A percentile compares a stretch with the other conserved stretches of the same genome.
phyloP scores from a whole-genome alignment of 148 eudicot genomes.

The Rheum nobile region DNA sequence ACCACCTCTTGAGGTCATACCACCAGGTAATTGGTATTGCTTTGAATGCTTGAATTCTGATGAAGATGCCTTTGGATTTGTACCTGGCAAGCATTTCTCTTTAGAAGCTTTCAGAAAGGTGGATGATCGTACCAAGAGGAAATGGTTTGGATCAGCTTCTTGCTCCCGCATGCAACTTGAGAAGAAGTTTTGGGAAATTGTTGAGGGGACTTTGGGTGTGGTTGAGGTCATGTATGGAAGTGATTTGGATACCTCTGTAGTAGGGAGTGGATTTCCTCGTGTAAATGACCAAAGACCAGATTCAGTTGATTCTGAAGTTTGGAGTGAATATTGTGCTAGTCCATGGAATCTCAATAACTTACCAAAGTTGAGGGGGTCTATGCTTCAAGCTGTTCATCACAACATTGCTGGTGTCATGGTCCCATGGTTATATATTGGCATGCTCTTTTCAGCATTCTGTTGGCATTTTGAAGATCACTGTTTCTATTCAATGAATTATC shows the following conservation, averaged over 20 bases:
- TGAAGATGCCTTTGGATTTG: constrained; percentile 89
- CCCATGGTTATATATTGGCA: constrained; percentile 96
- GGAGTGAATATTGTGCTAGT: constrained; percentile 76
- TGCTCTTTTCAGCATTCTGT: constrained; percentile 98
- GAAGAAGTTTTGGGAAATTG: constrained; percentile 98
- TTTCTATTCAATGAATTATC: constrained; percentile 98
- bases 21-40: constrained; percentile 95
- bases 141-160: constrained; percentile 83
- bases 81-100: constrained; percentile 66
- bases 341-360: constrained; percentile 99
- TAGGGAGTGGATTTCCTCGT: constrained; percentile 97
- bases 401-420: constrained; percentile 99
- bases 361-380: constrained; percentile 85
- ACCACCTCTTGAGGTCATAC: constrained; percentile 73
- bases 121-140: constrained; percentile 85
- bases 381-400: constrained; percentile 91
- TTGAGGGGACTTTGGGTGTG: constrained; percentile 81
- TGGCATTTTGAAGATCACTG: constrained; percentile 99
- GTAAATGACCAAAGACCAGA: constrained; percentile 43
- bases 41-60: constrained; percentile 90
- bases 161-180: constrained; percentile 69
- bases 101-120: constrained; percentile 78
- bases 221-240: constrained; percentile 99
- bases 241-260: constrained; percentile 86
- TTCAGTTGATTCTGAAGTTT: constrained; percentile 44